Evolutionary conservation across 2,329 filamentous ascomycete species (phyloP), one percentile per base, ranked within the genome.

Genomic region (Xylariaceae sp.): DNA sequence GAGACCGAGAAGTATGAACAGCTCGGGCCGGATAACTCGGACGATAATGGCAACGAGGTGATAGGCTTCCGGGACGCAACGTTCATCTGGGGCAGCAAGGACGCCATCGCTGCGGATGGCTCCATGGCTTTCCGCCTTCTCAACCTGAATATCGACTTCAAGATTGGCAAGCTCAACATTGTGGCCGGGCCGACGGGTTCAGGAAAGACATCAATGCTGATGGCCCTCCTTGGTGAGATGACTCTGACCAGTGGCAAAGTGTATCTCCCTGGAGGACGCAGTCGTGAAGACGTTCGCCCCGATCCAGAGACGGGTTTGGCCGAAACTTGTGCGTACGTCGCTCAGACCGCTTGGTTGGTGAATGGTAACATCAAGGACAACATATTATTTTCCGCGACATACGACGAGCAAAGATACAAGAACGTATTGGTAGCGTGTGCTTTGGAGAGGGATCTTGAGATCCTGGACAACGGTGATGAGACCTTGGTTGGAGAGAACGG

Each of bases 151-250:
- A 65, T 97, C 40, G 79, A 86, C 46, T 98, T 98, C 65, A 74
- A 79, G 42, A 78, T 95, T 42, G 89, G 89, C 44, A 82, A 89
- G 55, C 78, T 98, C 46, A 98, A 96, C 59, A 83, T 98, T 37
- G 86, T 98, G 55, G 87, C 89, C 30, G 93, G 93, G 1, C 85
- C 91, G 2, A 98, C 93, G 3, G 93, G 93, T 12, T 93, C 87
- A 39, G 93, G 93, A 51, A 98, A 98, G 72, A 95, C 91, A 0
- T 97, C 91, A 0, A 71, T 98, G 57, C 73, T 98, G 16, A 95
- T 98, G 91, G 93, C 90, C 19, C 72, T 98, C 19, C 78, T 98
- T 2, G 93, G 93, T 45, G 93, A 98, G 67, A 98, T 98, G 93
- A 93, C 87, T 1, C 67, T 90, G 38, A 66, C 95, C 18, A 75